A percentile compares a stretch with the other conserved stretches of the same genome.
Evolutionary conservation across 225 moss, liverwort and hornwort genomes (phyloP).

Genomic region (Marchantia paleacea): DNA sequence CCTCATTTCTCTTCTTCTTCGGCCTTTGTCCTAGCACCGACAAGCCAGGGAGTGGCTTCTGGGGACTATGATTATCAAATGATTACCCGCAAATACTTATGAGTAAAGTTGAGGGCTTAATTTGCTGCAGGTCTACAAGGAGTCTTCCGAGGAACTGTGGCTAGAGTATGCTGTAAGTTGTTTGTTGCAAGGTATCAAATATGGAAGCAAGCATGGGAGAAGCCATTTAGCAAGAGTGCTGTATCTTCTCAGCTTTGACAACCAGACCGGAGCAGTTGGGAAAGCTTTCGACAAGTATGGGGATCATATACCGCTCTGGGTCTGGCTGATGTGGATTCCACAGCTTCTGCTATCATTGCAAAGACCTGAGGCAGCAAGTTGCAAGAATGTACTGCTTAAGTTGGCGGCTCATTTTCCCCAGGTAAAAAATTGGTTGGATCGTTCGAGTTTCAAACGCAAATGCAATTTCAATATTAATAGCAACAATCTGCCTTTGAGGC

Average conservation of each 20-base stretch:
- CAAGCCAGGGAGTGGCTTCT: no score
- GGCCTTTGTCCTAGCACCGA: no score
- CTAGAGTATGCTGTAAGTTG: conserved; percentile 99
- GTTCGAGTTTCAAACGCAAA: background rate
- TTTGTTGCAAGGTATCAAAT: conserved; percentile 95
- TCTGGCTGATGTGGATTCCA: conserved; percentile 99
- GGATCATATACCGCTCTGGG: conserved; percentile 92
- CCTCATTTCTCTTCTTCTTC: no score
- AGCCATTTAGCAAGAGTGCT: conserved; percentile 97
- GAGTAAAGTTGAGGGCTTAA: no score
- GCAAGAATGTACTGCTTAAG: conserved; percentile 93
- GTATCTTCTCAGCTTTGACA: conserved; percentile 94
- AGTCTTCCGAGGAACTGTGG: conserved; percentile 93
- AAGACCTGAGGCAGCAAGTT: conserved; percentile 93
- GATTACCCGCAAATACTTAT: background rate
- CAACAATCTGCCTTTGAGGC: background rate
- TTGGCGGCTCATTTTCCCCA: conserved; percentile 94
- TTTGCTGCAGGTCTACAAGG: conserved; percentile 85
- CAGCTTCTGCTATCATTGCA: conserved; percentile 91
- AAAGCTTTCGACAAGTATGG: conserved; percentile 98
- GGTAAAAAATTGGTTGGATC: conserved; percentile 35
- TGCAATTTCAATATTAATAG: background rate
- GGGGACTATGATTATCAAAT: no score
- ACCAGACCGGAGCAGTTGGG: conserved; percentile 89
- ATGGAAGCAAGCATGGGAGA: conserved; percentile 92